These are phyloP conservation scores for carrot (Daucus carota) DNA, from an alignment of 129 eudicot species.

Conservation along the genomic window DNA sequence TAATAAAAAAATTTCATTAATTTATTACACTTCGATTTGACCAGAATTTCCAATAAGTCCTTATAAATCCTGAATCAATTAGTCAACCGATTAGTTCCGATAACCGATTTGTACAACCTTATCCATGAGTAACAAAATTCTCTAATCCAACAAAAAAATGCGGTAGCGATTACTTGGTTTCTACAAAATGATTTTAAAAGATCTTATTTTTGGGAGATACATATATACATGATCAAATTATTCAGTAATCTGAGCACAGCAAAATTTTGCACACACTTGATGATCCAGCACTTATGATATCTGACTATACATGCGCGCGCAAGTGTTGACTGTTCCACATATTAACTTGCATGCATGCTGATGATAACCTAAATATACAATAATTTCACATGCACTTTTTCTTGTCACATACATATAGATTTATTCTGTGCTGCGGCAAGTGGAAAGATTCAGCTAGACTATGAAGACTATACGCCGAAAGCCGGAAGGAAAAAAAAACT, in stretches of 20 bases:
- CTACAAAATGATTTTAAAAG: no score
- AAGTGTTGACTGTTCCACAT: slow-evolving; percentile 3
- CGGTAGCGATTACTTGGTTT: no score
- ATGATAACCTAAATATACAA: not conserved
- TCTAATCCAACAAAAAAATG: no score
- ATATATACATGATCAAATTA: not conserved
- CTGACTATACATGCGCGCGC: slow-evolving; percentile 2
- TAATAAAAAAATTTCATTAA: no score
- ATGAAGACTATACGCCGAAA: not conserved
- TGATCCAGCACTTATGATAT: not conserved
- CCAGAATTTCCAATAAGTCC: no score
- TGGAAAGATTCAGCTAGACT: not conserved
- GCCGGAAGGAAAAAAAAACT: not conserved
- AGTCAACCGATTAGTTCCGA: no score
- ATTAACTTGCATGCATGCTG: slow-evolving; percentile 3
- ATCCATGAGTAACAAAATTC: no score
- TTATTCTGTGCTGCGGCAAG: not conserved
- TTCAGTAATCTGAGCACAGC: not conserved
- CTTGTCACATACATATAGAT: not conserved
- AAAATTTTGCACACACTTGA: not conserved
- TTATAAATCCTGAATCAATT: no score
- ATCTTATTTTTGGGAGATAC: not conserved
- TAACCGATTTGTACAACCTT: no score
- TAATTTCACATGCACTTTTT: not conserved
- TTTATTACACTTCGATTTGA: no score